Evolutionary conservation across 2,329 filamentous ascomycete genomes (phyloP), one percentile per base, ranked within the genome.

Genomic region (Zarea fungicola): DNA sequence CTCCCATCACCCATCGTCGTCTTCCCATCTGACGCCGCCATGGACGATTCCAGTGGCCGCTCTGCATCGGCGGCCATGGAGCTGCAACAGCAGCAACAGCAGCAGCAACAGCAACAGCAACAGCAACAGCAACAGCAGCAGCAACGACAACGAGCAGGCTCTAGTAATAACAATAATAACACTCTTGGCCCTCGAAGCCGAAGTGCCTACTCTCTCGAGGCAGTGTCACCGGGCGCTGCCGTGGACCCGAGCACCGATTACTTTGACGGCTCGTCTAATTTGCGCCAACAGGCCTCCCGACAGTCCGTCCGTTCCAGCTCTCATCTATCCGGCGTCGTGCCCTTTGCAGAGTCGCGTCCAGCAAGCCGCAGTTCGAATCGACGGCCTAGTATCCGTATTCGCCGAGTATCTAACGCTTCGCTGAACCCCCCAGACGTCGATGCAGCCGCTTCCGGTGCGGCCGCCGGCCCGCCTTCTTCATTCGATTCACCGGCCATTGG

Each of bases 321-420:
- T 21, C 22, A 42, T 13, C 16, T 48, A 2, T 22, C 45, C 16
- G 37, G 21, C 45, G 8, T 34, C 28, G 19, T 32, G 22, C 46
- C 28, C 9, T 13, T 28, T 7, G 19, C 8, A 16, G 42, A 47
- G 5, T 37, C 43, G 14, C 36, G 43, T 9, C 49, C 42, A 4
- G 42, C 29, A 16, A 51, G 36, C 29, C 49, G 49, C 5, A 45
- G 35, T 35, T 50, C 48, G 23, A 52, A 42, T 18, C 44, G 45
- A 32, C 39, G 39, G 16, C 50, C 50, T 6, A 52, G 50, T 28
- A 52, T 52, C 26, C 50, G 50, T 16, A 29, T 52, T 19, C 50
- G 50, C n/a, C 44, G 50, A 25, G 16, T 31, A 14, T 52, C 50
- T 25, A 52, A 35, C 23, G 32, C 28, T 22, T 47, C 39, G 10